Conservation (phyloP, 495 filamentous ascomycete genomes). For the Penicillium cataractarum region DNA sequence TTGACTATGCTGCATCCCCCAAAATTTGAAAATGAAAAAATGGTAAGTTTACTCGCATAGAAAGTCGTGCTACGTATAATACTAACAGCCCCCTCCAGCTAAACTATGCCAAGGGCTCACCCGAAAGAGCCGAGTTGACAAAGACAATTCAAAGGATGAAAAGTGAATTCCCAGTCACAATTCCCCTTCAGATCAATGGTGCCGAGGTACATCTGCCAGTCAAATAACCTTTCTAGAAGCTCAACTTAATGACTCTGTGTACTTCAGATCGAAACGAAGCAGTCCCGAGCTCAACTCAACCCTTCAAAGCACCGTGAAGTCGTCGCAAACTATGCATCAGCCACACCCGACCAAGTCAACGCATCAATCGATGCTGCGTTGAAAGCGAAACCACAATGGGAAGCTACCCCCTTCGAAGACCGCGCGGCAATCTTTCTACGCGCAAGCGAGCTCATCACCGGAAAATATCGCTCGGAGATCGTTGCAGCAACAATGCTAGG, state of each 20-base stretch:
- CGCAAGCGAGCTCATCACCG: conserved; percentile 80
- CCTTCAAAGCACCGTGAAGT: conserved; percentile 69
- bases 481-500: conserved; percentile 93
- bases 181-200: conserved; percentile 35
- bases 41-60: conserved; percentile 11
- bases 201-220: conserved; percentile 19
- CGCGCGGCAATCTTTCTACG: conserved; percentile 90
- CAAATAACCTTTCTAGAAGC: neutral
- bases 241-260: neutral
- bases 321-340: conserved; percentile 74
- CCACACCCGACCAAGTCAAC: conserved; percentile 66
- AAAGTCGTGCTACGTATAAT: neutral
- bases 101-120: conserved; percentile 35
- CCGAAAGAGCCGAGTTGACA: conserved; percentile 33
- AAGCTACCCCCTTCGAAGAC: conserved; percentile 78
- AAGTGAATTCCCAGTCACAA: conserved; percentile 30
- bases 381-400: conserved; percentile 79
- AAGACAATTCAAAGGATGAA: conserved; percentile 31
- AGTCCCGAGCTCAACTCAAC: conserved; percentile 58
- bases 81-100: conserved; percentile 24
- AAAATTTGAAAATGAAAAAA: conserved; percentile 40
- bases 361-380: conserved; percentile 79
- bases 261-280: conserved; percentile 23
- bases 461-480: conserved; percentile 87
- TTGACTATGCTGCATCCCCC: conserved; percentile 34